phyloP scores from a whole-genome alignment of 1,284 basidiomycete species.

The Mrakiaceae sp. region DNA sequence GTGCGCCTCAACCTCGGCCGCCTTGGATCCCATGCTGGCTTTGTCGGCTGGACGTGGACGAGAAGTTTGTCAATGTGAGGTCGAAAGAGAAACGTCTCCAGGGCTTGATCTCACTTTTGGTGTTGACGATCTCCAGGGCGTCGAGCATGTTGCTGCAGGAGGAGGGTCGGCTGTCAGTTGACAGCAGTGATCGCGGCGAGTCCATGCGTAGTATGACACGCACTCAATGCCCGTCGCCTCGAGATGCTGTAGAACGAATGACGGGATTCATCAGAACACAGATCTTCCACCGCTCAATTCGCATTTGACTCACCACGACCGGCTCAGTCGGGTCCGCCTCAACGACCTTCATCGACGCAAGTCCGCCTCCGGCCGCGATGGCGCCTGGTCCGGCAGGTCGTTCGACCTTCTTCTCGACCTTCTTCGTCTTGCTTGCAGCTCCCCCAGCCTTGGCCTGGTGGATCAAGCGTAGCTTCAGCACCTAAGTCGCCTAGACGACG shows the following conservation, averaged over 20 bases:
- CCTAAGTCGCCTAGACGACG: background rate
- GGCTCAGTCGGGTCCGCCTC: slow-evolving; percentile 1
- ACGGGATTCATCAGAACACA: background rate
- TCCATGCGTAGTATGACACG: background rate
- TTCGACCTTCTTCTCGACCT: slow-evolving; percentile 5
- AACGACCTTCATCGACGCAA: background rate
- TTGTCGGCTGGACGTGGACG: background rate
- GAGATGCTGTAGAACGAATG: background rate
- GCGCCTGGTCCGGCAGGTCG: slow-evolving; percentile 12
- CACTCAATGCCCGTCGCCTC: slow-evolving; percentile 13
- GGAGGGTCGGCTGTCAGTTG: background rate
- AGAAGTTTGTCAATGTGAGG: background rate
- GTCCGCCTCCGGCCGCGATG: slow-evolving; percentile 14
- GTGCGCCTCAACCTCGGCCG: slow-evolving; percentile 10
- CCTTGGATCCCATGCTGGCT: slow-evolving; percentile 5
- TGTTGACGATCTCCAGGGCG: slow-evolving; percentile 13
- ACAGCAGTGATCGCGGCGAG: background rate
- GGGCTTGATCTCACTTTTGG: background rate
- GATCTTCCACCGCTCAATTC: background rate
- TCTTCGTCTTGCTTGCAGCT: background rate
- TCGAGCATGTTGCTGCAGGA: slow-evolving; percentile 8
- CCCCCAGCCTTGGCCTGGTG: slow-evolving; percentile 1
- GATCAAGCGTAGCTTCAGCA: background rate
- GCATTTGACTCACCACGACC: background rate
- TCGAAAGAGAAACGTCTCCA: background rate